Percentiles rank a stretch among this genome's conserved stretches.
Conservation (phyloP, 1,284 basidiomycete genomes). For the Trichosporon sp. region DNA sequence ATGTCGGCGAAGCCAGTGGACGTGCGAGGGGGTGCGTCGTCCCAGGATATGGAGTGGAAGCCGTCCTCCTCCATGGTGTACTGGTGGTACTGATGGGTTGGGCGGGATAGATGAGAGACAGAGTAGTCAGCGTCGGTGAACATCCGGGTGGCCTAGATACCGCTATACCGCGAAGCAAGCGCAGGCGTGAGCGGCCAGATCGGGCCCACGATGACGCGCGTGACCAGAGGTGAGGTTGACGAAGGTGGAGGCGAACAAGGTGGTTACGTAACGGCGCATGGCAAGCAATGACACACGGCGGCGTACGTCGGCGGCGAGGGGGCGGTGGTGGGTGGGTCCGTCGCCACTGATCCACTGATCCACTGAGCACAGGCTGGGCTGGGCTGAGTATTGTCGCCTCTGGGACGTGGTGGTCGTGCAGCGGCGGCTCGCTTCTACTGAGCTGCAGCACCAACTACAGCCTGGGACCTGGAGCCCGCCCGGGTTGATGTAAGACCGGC, state of each 20-base stretch:
- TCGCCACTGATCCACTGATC: background rate
- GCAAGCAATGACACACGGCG: too few relatives aligned
- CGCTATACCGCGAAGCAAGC: background rate
- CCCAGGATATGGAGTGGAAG: slow-evolving; percentile 46
- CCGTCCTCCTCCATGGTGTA: slow-evolving; percentile 39
- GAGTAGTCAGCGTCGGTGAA: background rate
- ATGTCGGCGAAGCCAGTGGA: slow-evolving; percentile 20
- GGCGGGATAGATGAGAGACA: slow-evolving; percentile 3
- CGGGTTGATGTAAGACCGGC: too few relatives aligned
- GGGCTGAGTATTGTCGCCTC: too few relatives aligned
- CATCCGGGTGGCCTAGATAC: background rate
- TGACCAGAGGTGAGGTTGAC: background rate
- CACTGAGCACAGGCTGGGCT: background rate
- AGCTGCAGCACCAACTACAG: too few relatives aligned
- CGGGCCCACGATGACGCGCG: slow-evolving; percentile 1
- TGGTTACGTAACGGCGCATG: background rate
- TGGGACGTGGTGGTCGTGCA: too few relatives aligned
- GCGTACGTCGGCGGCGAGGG: too few relatives aligned
- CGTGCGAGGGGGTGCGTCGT: slow-evolving; percentile 34
- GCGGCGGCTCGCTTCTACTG: too few relatives aligned
- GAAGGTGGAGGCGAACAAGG: background rate
- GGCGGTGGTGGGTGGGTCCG: too few relatives aligned
- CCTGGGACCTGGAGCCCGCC: too few relatives aligned
- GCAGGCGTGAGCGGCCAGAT: background rate
- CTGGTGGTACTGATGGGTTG: slow-evolving; percentile 9